Evolutionary conservation across 805 yeast species (phyloP).

Genomic region (Spathaspora arborariae): DNA sequence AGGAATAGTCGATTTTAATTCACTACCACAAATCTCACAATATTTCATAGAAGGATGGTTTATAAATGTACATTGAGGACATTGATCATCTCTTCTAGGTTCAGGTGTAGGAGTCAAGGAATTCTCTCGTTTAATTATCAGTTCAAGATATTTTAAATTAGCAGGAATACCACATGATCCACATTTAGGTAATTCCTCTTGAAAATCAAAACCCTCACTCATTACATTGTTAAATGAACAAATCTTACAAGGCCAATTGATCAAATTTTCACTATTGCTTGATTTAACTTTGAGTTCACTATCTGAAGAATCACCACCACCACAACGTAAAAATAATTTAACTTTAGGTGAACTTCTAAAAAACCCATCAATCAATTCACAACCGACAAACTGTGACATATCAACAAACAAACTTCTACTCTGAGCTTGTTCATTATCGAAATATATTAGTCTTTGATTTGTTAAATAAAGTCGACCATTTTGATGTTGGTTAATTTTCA

Average conservation of each 20-base stretch:
- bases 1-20: constrained; percentile 12
- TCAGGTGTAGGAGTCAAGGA: constrained; percentile 5
- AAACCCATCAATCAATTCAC: constrained; percentile 51
- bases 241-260: constrained; percentile 85
- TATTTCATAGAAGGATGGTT: constrained; percentile 74
- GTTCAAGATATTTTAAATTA: constrained; percentile 7
- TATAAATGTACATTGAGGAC: constrained; percentile 67
- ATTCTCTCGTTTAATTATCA: neutral
- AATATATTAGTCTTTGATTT: constrained; percentile 64
- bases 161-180: constrained; percentile 38
- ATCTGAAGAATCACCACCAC: neutral
- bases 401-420: constrained; percentile 45
- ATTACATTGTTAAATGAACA: constrained; percentile 66
- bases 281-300: neutral
- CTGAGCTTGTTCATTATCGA: constrained; percentile 45
- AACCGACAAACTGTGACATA: constrained; percentile 35
- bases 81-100: constrained; percentile 30
- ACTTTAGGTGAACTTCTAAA: constrained; percentile 78
- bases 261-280: constrained; percentile 6
- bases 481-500: constrained; percentile 60
- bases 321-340: constrained; percentile 24
- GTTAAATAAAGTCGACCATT: constrained; percentile 80
- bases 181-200: constrained; percentile 29
- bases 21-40: constrained; percentile 87
- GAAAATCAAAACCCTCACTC: constrained; percentile 14